A percentile compares a stretch with the other conserved stretches of the same genome.
Conservation (phyloP, 78 protist species). For the Polysphondylium violaceum region DNA sequence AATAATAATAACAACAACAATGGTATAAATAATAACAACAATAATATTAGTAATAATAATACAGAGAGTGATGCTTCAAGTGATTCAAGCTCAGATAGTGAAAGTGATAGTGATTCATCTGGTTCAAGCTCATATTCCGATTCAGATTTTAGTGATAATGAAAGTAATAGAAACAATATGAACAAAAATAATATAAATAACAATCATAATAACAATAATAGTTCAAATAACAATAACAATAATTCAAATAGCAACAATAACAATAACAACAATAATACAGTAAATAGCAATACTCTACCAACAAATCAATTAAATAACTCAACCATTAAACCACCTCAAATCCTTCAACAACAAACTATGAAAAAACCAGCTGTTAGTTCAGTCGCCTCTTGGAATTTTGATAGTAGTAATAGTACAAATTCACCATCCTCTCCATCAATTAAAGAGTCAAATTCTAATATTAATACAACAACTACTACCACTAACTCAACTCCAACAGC, state of each 20-base stretch:
- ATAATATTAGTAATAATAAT: neutral
- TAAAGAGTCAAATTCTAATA: neutral
- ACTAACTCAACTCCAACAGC: no score
- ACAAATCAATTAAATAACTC: neutral
- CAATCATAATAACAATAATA: neutral
- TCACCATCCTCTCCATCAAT: neutral
- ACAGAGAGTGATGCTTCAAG: conserved; percentile 33
- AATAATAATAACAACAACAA: neutral
- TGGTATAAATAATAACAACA: neutral
- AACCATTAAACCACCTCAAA: conserved; percentile 11
- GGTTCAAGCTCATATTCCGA: conserved; percentile 67
- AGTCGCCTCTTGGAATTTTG: conserved; percentile 40
- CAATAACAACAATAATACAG: neutral
- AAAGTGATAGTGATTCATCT: conserved; percentile 49
- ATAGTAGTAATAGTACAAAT: neutral
- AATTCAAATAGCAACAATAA: conserved; percentile 12
- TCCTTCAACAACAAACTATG: conserved; percentile 11
- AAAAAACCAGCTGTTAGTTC: conserved; percentile 14
- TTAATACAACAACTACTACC: no score
- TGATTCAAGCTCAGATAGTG: conserved; percentile 30
- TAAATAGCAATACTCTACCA: neutral
- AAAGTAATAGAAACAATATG: conserved; percentile 44
- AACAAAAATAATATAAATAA: neutral
- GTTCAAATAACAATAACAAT: neutral
- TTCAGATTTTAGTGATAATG: conserved; percentile 69